Evolutionary conservation across 2,329 filamentous ascomycete genomes (phyloP).

Genomic region (Diaporthe sp.): DNA sequence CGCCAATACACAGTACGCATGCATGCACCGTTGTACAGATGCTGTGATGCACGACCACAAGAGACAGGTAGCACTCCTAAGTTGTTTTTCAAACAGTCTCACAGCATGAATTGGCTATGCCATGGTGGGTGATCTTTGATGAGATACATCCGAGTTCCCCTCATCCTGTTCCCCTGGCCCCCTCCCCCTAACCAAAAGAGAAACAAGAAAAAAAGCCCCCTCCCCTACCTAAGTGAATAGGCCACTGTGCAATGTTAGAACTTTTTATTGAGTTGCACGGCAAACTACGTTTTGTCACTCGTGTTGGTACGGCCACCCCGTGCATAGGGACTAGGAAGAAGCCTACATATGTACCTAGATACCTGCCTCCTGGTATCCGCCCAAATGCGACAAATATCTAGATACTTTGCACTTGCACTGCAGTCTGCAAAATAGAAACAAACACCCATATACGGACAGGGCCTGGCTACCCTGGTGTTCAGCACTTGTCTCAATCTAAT

Average conservation of each 20-base stretch:
- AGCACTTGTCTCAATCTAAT: background rate
- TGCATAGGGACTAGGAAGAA: too few relatives aligned
- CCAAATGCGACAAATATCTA: background rate
- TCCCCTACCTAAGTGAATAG: too few relatives aligned
- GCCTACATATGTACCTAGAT: too few relatives aligned
- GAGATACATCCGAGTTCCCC: background rate
- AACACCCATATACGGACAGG: background rate
- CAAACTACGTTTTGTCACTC: too few relatives aligned
- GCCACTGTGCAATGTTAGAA: too few relatives aligned
- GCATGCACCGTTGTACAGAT: background rate
- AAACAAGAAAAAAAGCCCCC: too few relatives aligned
- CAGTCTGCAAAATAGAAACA: too few relatives aligned
- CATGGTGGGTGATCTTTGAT: background rate
- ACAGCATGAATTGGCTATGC: background rate
- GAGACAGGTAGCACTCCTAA: background rate
- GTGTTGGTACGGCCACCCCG: too few relatives aligned
- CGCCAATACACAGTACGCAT: background rate
- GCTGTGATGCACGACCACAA: background rate
- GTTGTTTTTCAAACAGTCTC: background rate
- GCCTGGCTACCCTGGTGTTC: background rate
- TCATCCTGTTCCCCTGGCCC: background rate
- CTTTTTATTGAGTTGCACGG: too few relatives aligned
- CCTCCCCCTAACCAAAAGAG: background rate
- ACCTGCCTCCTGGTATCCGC: too few relatives aligned
- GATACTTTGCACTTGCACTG: background rate